phyloP scores from a whole-genome alignment of 208 protist genomes.

The Trypanosoma avium region DNA sequence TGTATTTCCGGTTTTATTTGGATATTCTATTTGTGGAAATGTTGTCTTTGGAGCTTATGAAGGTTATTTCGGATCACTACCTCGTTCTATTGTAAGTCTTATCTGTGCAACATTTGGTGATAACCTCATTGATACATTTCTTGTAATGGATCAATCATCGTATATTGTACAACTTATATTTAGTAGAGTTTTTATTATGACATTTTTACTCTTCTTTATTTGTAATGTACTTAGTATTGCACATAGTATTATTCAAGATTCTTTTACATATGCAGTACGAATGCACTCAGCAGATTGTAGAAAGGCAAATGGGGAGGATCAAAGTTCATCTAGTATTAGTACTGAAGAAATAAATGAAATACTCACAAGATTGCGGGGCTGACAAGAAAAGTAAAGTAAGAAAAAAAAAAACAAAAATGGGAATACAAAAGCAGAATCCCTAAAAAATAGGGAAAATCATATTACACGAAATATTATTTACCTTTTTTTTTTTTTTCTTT shows the following conservation, averaged over 20 bases:
- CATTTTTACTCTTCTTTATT: conserved; percentile 58
- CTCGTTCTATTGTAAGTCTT: conserved; percentile 39
- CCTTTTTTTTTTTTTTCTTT: neutral
- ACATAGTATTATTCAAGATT: conserved; percentile 66
- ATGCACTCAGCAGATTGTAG: conserved; percentile 17
- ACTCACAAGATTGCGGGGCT: conserved; percentile 29
- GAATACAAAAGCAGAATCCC: too few species aligned
- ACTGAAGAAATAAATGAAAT: conserved; percentile 38
- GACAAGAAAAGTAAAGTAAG: too few species aligned
- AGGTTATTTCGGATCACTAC: conserved; percentile 36
- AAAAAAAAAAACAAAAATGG: too few species aligned
- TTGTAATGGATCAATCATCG: conserved; percentile 46
- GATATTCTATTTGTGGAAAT: conserved; percentile 49
- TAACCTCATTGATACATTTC: conserved; percentile 58
- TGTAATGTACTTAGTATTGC: conserved; percentile 64
- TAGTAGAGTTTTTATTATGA: conserved; percentile 45
- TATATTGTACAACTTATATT: conserved; percentile 42
- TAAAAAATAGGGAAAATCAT: neutral
- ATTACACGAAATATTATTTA: neutral
- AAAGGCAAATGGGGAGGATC: neutral
- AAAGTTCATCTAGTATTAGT: neutral
- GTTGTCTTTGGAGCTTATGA: conserved; percentile 47
- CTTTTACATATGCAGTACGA: conserved; percentile 38
- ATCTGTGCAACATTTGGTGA: conserved; percentile 61
- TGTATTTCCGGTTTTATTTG: conserved; percentile 44